phyloP scores from a whole-genome alignment of 345 rosid genomes.

The Rhizophora mangle region DNA sequence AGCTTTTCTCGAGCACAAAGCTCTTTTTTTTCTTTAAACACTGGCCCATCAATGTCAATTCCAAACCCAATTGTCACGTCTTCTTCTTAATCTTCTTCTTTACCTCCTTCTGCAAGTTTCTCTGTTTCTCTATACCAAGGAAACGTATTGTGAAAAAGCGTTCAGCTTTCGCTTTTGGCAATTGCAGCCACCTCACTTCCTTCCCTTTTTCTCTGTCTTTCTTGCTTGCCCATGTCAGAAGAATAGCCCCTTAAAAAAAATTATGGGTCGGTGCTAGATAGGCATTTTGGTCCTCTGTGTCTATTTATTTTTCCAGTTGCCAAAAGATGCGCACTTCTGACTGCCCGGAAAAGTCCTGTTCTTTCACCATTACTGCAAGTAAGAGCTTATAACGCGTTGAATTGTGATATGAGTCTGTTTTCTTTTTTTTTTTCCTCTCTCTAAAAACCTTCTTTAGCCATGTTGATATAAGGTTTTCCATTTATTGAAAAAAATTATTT shows the following conservation, averaged over 20 bases:
- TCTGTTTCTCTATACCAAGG: neutral
- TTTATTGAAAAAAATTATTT: neutral
- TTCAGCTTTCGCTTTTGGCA: slow-evolving; percentile 21
- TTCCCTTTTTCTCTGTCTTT: slow-evolving; percentile 29
- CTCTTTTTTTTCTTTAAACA: slow-evolving; percentile 11
- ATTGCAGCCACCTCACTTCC: slow-evolving; percentile 7
- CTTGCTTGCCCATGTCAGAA: slow-evolving; percentile 34
- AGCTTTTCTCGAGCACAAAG: slow-evolving; percentile 33
- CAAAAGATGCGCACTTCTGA: slow-evolving; percentile 33
- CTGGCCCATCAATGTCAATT: slow-evolving; percentile 33
- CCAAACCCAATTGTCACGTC: slow-evolving; percentile 39
- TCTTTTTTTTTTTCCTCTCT: neutral
- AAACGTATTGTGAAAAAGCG: slow-evolving; percentile 17
- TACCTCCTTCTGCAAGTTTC: slow-evolving; percentile 1
- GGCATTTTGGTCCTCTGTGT: slow-evolving; percentile 17
- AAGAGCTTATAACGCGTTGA: neutral
- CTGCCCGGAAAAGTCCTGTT: neutral
- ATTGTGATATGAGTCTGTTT: neutral
- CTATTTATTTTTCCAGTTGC: slow-evolving; percentile 25
- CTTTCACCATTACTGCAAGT: slow-evolving; percentile 3
- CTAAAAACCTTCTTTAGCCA: neutral
- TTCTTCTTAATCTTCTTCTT: slow-evolving; percentile 22
- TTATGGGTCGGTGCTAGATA: slow-evolving; percentile 53
- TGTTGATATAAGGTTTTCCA: no score
- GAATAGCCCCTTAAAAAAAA: slow-evolving; percentile 15